Evolutionary conservation across 371 early-diverging fungal genomes (phyloP).

Genomic region (Mucor indicus): DNA sequence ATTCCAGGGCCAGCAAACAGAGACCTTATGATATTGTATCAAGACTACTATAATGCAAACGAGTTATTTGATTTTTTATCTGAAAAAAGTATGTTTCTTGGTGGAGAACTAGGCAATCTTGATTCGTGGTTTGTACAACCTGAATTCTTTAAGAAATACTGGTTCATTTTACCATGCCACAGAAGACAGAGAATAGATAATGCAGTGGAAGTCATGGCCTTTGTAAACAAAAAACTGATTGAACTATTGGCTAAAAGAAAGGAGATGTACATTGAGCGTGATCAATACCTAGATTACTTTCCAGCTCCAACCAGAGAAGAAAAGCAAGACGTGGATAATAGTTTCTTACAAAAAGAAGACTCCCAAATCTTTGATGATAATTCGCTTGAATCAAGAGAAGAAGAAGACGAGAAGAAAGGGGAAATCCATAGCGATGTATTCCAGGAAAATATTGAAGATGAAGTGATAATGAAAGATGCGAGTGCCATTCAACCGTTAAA

Average conservation of each 20-base stretch:
- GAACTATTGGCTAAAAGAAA: conserved; percentile 15
- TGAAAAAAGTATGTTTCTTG: conserved; percentile 33
- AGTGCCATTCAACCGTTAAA: too few species aligned
- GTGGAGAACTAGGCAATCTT: conserved; percentile 33
- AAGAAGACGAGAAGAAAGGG: too few species aligned
- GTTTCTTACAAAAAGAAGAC: too few species aligned
- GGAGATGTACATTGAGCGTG: conserved; percentile 19
- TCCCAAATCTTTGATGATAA: too few species aligned
- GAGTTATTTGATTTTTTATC: conserved; percentile 34
- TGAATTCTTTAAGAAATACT: conserved; percentile 18
- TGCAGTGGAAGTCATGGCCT: conserved; percentile 14
- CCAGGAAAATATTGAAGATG: too few species aligned
- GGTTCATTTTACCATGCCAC: conserved; percentile 25
- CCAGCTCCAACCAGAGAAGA: too few species aligned
- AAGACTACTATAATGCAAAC: conserved; percentile 41
- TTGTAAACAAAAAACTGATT: conserved; percentile 13
- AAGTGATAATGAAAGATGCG: too few species aligned
- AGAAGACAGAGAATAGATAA: conserved; percentile 15
- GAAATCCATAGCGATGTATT: too few species aligned
- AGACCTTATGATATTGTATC: conserved; percentile 43
- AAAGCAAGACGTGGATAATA: too few species aligned
- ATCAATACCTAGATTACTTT: conserved; percentile 6
- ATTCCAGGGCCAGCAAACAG: conserved; percentile 41
- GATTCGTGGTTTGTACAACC: conserved; percentile 32
- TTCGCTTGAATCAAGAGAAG: too few species aligned